These are phyloP conservation scores for Cichorium intybus DNA, from an alignment of 140 eudicot species.

Conservation along the genomic window DNA sequence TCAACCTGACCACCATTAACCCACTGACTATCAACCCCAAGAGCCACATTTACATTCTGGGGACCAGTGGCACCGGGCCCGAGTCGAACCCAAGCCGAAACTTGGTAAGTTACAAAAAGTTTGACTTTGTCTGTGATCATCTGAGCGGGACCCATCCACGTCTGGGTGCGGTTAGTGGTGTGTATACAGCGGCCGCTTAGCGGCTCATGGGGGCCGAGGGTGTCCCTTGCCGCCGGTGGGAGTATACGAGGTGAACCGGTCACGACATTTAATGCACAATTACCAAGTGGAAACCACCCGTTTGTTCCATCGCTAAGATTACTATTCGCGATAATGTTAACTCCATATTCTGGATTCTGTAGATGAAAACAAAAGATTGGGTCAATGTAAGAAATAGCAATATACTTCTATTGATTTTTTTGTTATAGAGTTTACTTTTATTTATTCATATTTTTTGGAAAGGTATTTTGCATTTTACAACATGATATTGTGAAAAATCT, in stretches of 20 bases:
- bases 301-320: slow-evolving; percentile 75
- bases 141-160: slow-evolving; percentile 99
- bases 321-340: slow-evolving; percentile 69
- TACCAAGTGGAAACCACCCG: slow-evolving; percentile 91
- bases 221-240: slow-evolving; percentile 78
- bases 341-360: slow-evolving; percentile 67
- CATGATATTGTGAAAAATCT: background rate
- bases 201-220: slow-evolving; percentile 61
- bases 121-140: slow-evolving; percentile 74
- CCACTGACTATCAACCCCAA: slow-evolving; percentile 87
- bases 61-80: slow-evolving; percentile 73
- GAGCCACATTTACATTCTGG: slow-evolving; percentile 72
- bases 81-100: slow-evolving; percentile 85
- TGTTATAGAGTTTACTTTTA: no score
- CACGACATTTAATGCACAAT: slow-evolving; percentile 48
- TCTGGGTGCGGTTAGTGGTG: slow-evolving; percentile 79
- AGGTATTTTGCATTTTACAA: no score
- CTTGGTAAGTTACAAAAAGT: slow-evolving; percentile 79
- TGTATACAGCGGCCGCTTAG: slow-evolving; percentile 72
- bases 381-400: background rate
- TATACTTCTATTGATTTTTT: background rate
- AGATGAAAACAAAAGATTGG: background rate
- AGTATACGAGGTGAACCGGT: slow-evolving; percentile 75
- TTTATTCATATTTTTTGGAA: no score
- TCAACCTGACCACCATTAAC: slow-evolving; percentile 92